A percentile compares a stretch with the other conserved stretches of the same genome.
These are phyloP conservation scores for Nakaseomyces bracarensis DNA, from an alignment of 1,139 yeast species.

Conservation along the genomic window DNA sequence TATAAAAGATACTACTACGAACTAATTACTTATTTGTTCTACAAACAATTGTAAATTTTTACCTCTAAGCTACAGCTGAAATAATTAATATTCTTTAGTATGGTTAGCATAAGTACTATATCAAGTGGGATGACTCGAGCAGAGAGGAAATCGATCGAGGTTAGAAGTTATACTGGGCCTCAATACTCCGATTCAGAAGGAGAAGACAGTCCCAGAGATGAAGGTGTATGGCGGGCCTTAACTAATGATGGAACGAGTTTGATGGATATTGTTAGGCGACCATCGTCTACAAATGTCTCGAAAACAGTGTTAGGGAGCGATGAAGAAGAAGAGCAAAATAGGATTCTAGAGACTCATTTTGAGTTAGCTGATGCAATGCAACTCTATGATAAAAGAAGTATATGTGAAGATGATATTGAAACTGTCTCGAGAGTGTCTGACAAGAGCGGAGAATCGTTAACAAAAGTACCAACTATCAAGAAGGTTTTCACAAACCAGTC, in stretches of 20 bases:
- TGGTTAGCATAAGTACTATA: background rate
- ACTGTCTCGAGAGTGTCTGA: background rate
- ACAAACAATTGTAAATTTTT: too few species aligned
- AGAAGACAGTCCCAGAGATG: background rate
- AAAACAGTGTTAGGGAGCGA: background rate
- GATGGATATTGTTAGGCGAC: background rate
- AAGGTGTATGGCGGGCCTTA: conserved; percentile 4
- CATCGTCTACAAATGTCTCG: background rate
- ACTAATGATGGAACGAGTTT: conserved; percentile 4
- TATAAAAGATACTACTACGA: too few species aligned
- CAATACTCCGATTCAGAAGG: background rate
- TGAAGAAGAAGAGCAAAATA: background rate
- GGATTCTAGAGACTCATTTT: conserved; percentile 1
- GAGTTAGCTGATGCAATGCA: conserved; percentile 4
- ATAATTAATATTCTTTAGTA: too few species aligned
- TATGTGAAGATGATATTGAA: background rate
- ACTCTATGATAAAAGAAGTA: background rate
- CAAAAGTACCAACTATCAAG: conserved; percentile 17
- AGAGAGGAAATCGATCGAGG: background rate
- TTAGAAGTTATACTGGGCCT: conserved; percentile 4
- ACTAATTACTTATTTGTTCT: too few species aligned
- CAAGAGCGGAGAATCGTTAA: background rate
- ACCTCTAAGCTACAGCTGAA: too few species aligned
- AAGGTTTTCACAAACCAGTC: conserved; percentile 32
- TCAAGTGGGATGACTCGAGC: background rate